These are phyloP conservation scores for Synchytrium microbalum DNA, from an alignment of 371 early-diverging fungal genomes.

Conservation along the genomic window DNA sequence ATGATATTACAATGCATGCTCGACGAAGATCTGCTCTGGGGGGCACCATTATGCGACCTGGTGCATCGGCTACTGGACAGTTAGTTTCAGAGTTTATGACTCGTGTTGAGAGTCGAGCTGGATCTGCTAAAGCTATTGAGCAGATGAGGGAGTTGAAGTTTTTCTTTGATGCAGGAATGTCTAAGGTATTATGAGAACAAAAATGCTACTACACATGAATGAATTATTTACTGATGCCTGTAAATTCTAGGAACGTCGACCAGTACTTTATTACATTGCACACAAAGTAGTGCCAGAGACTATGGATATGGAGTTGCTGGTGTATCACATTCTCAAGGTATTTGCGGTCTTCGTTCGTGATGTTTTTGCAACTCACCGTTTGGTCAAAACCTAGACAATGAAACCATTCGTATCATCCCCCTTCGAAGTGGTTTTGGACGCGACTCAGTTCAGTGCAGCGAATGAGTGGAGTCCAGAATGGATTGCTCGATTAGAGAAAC, in stretches of 20 bases:
- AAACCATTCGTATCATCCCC: constrained; percentile 50
- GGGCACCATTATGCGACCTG: not conserved
- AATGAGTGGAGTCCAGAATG: constrained; percentile 77
- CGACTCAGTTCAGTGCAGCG: constrained; percentile 67
- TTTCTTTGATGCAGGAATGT: constrained; percentile 73
- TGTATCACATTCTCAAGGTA: constrained; percentile 24
- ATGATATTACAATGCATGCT: constrained; percentile 1
- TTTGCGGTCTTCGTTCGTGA: not conserved
- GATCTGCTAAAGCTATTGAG: constrained; percentile 22
- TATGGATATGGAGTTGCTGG: constrained; percentile 74
- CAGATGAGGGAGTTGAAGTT: constrained; percentile 47
- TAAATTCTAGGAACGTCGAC: constrained; percentile 43
- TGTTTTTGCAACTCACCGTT: not conserved
- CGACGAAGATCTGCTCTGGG: not conserved
- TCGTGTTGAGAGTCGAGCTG: constrained; percentile 57
- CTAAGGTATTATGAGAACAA: constrained; percentile 50
- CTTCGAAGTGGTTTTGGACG: constrained; percentile 74
- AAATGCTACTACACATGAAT: too few relatives aligned
- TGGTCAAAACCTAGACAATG: constrained; percentile 22
- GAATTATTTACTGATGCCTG: not conserved
- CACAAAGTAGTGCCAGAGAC: constrained; percentile 65
- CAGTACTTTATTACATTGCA: constrained; percentile 78
- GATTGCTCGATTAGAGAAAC: constrained; percentile 62
- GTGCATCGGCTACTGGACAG: constrained; percentile 40
- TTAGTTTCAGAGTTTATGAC: constrained; percentile 73